phyloP scores from a whole-genome alignment of 306 rosid genomes.

The Quercus rubra region DNA sequence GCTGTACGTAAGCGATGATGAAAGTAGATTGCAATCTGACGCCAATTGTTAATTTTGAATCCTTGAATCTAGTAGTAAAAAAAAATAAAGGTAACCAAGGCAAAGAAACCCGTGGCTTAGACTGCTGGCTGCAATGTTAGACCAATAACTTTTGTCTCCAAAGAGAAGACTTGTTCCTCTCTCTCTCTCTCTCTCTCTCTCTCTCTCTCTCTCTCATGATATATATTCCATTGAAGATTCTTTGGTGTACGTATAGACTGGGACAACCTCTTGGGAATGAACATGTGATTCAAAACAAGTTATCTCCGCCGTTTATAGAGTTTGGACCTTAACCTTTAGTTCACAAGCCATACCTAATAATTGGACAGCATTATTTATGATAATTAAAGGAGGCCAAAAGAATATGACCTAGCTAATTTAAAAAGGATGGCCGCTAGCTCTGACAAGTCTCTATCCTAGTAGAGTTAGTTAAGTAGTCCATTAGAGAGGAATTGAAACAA shows the following conservation, averaged over 20 bases:
- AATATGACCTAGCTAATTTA: too few species aligned
- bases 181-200: too few species aligned
- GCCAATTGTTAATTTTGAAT: constrained; percentile 10
- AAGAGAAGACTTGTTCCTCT: neutral
- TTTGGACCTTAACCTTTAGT: neutral
- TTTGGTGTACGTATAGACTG: too few species aligned
- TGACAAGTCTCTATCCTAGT: constrained; percentile 19
- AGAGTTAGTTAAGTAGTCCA: constrained; percentile 19
- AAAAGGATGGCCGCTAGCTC: neutral
- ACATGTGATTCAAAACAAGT: too few species aligned
- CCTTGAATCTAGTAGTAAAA: neutral
- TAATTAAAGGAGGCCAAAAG: neutral
- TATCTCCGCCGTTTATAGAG: neutral
- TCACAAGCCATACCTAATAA: neutral
- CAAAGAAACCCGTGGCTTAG: constrained; percentile 13
- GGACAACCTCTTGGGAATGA: too few species aligned
- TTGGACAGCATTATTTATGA: neutral
- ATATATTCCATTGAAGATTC: too few species aligned
- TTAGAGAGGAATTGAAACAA: too few species aligned
- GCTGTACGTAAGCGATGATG: constrained; percentile 37
- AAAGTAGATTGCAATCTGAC: constrained; percentile 20
- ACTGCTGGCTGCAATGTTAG: neutral
- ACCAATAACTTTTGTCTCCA: neutral
- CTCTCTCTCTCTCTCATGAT: too few species aligned
- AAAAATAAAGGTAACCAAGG: too few species aligned